Evolutionary conservation across 345 rosid species (phyloP), one percentile per base, ranked within the genome.

Genomic region (Murraya koenigii): DNA sequence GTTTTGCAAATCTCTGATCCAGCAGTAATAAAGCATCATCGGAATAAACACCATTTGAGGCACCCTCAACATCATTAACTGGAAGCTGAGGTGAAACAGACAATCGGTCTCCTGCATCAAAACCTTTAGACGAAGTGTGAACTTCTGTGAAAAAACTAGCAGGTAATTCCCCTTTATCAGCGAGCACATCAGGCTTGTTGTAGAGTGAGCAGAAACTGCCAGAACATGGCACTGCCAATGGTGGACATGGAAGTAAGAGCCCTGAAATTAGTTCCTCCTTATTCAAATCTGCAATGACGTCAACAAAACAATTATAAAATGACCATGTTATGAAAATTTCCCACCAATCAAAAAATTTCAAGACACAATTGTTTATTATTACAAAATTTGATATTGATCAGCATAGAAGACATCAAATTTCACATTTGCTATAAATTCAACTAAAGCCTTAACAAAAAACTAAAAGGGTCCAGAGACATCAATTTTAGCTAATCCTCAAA

Each of bases 221-320:
- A 26, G 90, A 80, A 81, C 69, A 81, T 71, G 87, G 85, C 70
- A 82, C 71, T 63, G 85, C 71, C 54, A 69, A 78, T 74, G 89
- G 89, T 56, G 88, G 82, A 15, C 39, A 83, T 26, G 88, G 91
- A 60, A 80, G 75, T 49, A 93, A 79, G 70, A 92, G 85, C 73
- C 83, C 93, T 7, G 92, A 84, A 80, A 93, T 91, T 76, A 92
- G 87, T 83, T 91, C 96, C 79, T 93, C 99, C 79, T 87, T 90
- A 66, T 82, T 94, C 74, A 90, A 82, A 78, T 85, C 98, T 92
- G 92, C 67, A 77, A 77, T 30, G n/a, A 82, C 6, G 33, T 30
- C 28, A 61, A 66, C 32, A 32, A 33, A 61, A 61, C 7, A 44
- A 62, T 6, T 39, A 26, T 19, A 22, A 30, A 26, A 69, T 32